Percentiles rank a stretch among this genome's conserved stretches.
phyloP scores from a whole-genome alignment of 2,329 filamentous ascomycete species.

The Colletotrichum chrysophilum region DNA sequence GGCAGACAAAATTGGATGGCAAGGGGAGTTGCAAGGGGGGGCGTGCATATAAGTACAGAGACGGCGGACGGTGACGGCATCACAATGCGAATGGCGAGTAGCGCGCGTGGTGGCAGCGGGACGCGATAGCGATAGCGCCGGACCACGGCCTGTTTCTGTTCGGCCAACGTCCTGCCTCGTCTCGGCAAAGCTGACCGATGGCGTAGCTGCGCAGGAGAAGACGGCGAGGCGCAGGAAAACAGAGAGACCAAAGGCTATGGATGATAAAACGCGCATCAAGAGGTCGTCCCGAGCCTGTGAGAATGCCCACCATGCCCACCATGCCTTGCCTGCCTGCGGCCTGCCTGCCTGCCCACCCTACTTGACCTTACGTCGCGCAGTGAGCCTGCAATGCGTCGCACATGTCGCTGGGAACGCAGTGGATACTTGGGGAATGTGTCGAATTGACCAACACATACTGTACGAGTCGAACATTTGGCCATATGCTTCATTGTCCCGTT shows the following conservation, averaged over 20 bases:
- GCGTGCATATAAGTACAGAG: background rate
- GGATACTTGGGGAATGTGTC: background rate
- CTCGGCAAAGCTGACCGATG: slow-evolving; percentile 8
- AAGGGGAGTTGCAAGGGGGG: background rate
- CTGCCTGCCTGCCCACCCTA: background rate
- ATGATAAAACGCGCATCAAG: background rate
- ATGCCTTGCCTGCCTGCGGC: no score
- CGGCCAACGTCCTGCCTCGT: background rate
- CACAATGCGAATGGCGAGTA: slow-evolving; percentile 2
- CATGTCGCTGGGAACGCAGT: background rate
- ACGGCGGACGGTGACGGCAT: slow-evolving; percentile 15
- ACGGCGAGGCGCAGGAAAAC: background rate
- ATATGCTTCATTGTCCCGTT: background rate
- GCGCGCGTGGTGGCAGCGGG: background rate
- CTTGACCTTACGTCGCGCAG: background rate
- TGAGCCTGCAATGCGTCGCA: background rate
- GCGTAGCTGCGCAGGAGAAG: slow-evolving; percentile 1
- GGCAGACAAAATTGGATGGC: background rate
- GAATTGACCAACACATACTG: background rate
- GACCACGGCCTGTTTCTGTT: background rate
- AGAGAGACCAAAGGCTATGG: background rate
- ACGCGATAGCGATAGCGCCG: background rate
- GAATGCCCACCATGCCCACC: background rate
- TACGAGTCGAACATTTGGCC: background rate
- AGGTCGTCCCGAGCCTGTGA: background rate